Conservation (phyloP, 2,329 filamentous ascomycete genomes). For the Colletotrichum melonis region DNA sequence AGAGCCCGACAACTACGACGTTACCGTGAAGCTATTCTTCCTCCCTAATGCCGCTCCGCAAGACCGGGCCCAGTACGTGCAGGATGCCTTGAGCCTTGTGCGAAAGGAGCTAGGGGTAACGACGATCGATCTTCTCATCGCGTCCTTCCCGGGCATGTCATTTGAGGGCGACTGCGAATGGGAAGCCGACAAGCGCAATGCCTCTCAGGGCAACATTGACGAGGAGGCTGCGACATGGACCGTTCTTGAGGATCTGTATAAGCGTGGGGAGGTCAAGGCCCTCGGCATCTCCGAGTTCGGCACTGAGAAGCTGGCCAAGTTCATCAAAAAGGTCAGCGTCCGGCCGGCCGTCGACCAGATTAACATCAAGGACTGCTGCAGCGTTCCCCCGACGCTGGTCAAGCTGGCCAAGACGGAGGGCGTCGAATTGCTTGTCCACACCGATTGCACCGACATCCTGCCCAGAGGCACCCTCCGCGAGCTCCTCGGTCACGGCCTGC, state of each 20-base stretch:
- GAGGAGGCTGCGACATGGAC: conserved; percentile 77
- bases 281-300: conserved; percentile 94
- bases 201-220: conserved; percentile 71
- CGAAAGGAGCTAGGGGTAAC: conserved; percentile 80
- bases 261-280: conserved; percentile 76
- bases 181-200: conserved; percentile 73
- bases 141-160: conserved; percentile 91
- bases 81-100: conserved; percentile 84
- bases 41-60: conserved; percentile 76
- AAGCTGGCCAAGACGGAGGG: conserved; percentile 83
- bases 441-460: conserved; percentile 92
- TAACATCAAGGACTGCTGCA: conserved; percentile 95
- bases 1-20: conserved; percentile 87
- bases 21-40: conserved; percentile 96
- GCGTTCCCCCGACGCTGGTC: conserved; percentile 88
- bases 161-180: conserved; percentile 95
- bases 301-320: conserved; percentile 81
- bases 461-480: conserved; percentile 87
- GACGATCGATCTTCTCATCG: conserved; percentile 87
- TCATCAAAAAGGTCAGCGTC: conserved; percentile 77
- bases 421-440: conserved; percentile 92
- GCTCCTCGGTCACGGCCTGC: conserved; percentile 77
- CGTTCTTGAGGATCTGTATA: conserved; percentile 78
- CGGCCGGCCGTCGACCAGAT: conserved; percentile 92
- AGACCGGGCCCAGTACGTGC: conserved; percentile 75